A percentile compares a stretch with the other conserved stretches of the same genome.
Evolutionary conservation across 345 rosid genomes (phyloP).

Genomic region (Eucalyptus curtisii): DNA sequence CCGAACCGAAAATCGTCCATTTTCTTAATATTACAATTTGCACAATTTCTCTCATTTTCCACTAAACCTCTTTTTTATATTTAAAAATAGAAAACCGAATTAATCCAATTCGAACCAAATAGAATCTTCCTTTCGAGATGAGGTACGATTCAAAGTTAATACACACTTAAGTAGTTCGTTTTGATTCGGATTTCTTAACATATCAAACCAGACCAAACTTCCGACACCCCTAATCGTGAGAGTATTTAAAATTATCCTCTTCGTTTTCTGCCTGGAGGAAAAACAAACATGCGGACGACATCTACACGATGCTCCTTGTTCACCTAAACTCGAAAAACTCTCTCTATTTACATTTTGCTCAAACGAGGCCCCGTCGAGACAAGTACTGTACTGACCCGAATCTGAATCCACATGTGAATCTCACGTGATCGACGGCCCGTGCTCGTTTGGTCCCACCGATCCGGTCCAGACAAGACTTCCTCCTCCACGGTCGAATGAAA

Average conservation of each 20-base stretch:
- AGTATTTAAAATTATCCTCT: not conserved
- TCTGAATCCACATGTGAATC: not conserved
- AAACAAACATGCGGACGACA: not conserved
- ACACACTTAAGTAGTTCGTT: accelerated
- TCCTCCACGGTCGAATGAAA: not conserved
- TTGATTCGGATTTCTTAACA: too few relatives aligned
- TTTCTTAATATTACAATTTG: too few relatives aligned
- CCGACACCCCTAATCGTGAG: accelerated
- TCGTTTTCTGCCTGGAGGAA: not conserved
- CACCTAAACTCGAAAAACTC: not conserved
- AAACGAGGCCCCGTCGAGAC: not conserved
- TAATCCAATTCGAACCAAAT: too few relatives aligned
- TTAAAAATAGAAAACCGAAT: too few relatives aligned
- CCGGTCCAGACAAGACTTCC: not conserved
- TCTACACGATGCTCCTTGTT: not conserved
- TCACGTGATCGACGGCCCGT: not conserved
- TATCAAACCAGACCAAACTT: too few relatives aligned
- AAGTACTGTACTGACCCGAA: too few relatives aligned
- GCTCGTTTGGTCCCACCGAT: not conserved
- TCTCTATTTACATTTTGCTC: not conserved
- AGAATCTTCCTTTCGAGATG: accelerated
- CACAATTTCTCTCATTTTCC: too few relatives aligned
- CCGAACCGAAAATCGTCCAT: too few relatives aligned
- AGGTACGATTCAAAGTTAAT: too few relatives aligned
- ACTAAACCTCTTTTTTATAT: too few relatives aligned